These are phyloP conservation scores for Diphasiastrum complanatum DNA, from an alignment of 83 land plant species.

Conservation along the genomic window DNA sequence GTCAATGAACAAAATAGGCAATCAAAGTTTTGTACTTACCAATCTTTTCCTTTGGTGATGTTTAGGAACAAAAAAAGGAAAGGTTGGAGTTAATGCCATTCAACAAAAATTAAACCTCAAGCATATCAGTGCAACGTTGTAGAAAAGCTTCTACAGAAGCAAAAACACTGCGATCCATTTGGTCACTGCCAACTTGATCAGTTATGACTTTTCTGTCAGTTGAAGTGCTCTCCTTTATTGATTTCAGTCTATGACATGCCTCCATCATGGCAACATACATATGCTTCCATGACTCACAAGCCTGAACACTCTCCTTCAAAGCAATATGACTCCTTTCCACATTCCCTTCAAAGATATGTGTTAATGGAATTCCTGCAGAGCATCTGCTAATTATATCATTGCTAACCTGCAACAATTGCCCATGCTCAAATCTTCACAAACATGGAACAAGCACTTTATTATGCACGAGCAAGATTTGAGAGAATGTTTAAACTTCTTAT, in stretches of 20 bases:
- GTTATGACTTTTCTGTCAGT: not conserved
- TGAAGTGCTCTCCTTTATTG: not conserved
- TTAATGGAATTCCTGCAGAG: conserved; percentile 25
- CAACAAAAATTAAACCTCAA: conserved; percentile 20
- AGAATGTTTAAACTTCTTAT: not conserved
- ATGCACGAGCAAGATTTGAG: not conserved
- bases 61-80: too few species aligned
- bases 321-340: conserved; percentile 22
- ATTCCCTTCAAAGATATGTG: conserved; percentile 33
- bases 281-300: conserved; percentile 31
- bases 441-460: conserved; percentile 1
- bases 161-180: conserved; percentile 23
- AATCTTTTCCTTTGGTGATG: too few species aligned
- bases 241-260: too few species aligned
- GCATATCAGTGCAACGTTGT: conserved; percentile 35
- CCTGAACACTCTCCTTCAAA: conserved; percentile 30
- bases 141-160: conserved; percentile 34
- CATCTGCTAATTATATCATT: conserved; percentile 35
- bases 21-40: too few species aligned
- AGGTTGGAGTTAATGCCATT: too few species aligned
- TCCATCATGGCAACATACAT: conserved; percentile 28
- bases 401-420: conserved; percentile 26
- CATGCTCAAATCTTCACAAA: too few species aligned
- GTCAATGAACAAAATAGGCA: too few species aligned
- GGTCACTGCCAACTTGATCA: not conserved